Evolutionary conservation across 495 filamentous ascomycete species (phyloP), one percentile per base, ranked within the genome.

Genomic region (Tuber magnatum): DNA sequence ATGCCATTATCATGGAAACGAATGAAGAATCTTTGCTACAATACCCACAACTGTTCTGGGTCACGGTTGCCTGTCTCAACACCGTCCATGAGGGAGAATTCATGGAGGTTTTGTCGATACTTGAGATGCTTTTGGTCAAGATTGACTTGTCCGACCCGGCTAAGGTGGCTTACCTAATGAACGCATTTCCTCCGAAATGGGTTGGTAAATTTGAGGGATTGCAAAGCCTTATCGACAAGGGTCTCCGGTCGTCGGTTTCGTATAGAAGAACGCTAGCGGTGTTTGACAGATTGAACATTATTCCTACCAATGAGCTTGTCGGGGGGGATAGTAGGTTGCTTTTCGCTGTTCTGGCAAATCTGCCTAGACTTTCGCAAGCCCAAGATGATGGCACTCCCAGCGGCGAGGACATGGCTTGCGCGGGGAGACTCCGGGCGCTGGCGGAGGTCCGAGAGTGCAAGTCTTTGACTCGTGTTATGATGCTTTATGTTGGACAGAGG

Each of bases 31-130:
- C 95, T 83, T 86, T 99, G 22, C 77, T 97, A 65, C 89, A 91
- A 48, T 97, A 94, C 77, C 94, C 95, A 10, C 94, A 97, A 80
- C 85, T 98, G 2, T 99, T 98, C 84, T 99, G 95, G 95, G 94
- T 94, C 2, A 96, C 92, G 3, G 97, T 94, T 81, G 94, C 95
- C 41, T 98, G 95, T 81, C 85, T 98, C 56, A 93, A 97, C 81
- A 97, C 95, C 1, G 94, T 97, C 76, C 94, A 97, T 76, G 95
- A 98, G 83, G 89, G 90, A 20, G 95, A 99, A 82, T 99, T 97
- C 80, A 88, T 94, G 73, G 94, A 97, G 80, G 93, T 92, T 68
- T 85, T 97, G 28, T 90, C 91, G 48, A 97, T 98, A 91, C 87
- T 99, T n/a, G 91, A 97, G 46, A 91, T 92, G 80, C 88, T 97